phyloP scores from a whole-genome alignment of 441 rosid species.

The Syzygium syzygioides region DNA sequence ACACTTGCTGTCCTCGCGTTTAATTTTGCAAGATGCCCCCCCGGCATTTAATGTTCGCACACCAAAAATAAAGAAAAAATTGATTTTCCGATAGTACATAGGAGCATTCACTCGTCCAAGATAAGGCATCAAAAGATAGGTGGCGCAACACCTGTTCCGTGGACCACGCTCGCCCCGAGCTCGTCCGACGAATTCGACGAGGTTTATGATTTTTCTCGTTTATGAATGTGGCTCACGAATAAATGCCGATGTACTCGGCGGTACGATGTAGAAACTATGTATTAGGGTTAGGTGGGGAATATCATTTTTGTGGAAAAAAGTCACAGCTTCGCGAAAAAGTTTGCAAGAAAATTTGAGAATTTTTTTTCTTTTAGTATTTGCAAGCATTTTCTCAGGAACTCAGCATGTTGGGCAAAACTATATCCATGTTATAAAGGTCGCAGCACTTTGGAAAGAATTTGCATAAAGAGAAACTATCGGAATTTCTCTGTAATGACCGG shows the following conservation, averaged over 20 bases:
- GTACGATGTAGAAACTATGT: not conserved
- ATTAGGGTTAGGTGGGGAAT: not conserved
- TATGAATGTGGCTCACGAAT: not conserved
- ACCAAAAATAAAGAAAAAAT: not conserved
- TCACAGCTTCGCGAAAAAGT: not conserved
- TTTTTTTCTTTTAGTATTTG: not conserved
- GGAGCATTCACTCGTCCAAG: not conserved
- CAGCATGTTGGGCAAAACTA: not conserved
- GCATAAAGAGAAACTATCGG: not conserved
- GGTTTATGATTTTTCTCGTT: not conserved
- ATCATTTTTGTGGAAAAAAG: not conserved
- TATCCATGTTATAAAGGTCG: not conserved
- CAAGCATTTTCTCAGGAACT: not conserved
- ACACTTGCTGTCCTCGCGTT: not conserved
- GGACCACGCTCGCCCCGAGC: not conserved
- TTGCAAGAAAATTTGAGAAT: not conserved
- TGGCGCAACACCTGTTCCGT: not conserved
- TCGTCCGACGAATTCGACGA: not conserved
- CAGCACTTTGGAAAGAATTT: not conserved
- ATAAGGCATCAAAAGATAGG: not conserved
- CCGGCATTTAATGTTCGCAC: not conserved
- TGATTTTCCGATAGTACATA: not conserved
- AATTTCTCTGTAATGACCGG: not conserved
- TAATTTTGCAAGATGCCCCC: not conserved
- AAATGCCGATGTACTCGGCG: not conserved